A percentile compares a stretch with the other conserved stretches of the same genome.
phyloP scores from a whole-genome alignment of 208 protist species.

The Naegleria fowleri region DNA sequence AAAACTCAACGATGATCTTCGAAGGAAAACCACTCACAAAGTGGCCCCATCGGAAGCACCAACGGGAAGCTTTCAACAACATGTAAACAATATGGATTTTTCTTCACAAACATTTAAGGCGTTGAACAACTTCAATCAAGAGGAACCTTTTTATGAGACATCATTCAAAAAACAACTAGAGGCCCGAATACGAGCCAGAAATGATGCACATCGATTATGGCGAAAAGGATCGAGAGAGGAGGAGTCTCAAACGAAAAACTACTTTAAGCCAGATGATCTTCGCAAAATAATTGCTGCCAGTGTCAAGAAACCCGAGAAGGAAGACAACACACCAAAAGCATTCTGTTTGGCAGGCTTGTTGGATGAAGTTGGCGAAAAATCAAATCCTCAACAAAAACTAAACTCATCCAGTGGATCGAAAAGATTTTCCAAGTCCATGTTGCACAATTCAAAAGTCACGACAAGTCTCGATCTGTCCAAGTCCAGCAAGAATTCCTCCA shows the following conservation, averaged over 20 bases:
- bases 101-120: no score
- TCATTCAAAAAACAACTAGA: conserved; percentile 3
- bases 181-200: not conserved
- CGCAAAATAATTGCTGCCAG: not conserved
- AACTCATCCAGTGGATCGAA: not conserved
- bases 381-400: not conserved
- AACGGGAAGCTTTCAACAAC: not conserved
- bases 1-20: not conserved
- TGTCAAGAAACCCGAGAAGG: not conserved
- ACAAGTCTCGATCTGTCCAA: not conserved
- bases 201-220: not conserved
- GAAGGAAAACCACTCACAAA: not conserved
- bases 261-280: not conserved
- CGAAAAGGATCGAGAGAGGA: not conserved
- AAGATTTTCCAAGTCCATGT: not conserved
- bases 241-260: not conserved
- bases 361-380: not conserved
- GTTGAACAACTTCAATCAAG: not conserved
- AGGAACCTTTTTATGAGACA: not conserved
- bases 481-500: no score
- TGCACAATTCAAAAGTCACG: not conserved
- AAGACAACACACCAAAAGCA: not conserved
- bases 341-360: not conserved
- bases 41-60: not conserved
- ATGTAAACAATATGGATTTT: not conserved